Conservation (phyloP, 805 yeast genomes). For the Nakazawaea ishiwadae region DNA sequence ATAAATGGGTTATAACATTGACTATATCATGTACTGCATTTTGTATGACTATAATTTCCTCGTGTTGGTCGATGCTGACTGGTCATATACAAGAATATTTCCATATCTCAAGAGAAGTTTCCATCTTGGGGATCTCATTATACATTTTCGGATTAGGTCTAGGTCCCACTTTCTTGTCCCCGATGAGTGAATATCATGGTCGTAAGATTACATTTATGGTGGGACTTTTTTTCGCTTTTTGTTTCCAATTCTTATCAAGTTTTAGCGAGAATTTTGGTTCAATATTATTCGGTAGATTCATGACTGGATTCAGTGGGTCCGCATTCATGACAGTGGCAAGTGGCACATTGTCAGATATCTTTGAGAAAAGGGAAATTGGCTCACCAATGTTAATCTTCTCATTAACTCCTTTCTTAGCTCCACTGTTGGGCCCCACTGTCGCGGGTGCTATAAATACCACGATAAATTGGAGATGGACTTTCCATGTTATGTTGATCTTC, state of each 20-base stretch:
- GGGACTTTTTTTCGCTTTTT: constrained; percentile 39
- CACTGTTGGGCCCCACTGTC: constrained; percentile 62
- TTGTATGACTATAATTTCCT: constrained; percentile 64
- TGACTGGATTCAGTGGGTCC: constrained; percentile 71
- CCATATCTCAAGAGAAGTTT: constrained; percentile 53
- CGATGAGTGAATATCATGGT: constrained; percentile 55
- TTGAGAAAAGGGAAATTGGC: constrained; percentile 55
- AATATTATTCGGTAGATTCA: constrained; percentile 57
- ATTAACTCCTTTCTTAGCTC: constrained; percentile 64
- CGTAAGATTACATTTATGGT: constrained; percentile 46
- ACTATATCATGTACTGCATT: constrained; percentile 52
- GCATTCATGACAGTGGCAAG: constrained; percentile 75
- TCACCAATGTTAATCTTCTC: constrained; percentile 65
- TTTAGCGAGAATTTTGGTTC: constrained; percentile 58
- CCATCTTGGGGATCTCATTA: constrained; percentile 50
- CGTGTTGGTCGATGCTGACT: constrained; percentile 61
- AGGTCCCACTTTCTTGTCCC: constrained; percentile 60
- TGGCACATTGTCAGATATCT: constrained; percentile 71
- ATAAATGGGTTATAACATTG: constrained; percentile 54
- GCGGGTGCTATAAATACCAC: constrained; percentile 59
- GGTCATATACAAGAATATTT: constrained; percentile 43
- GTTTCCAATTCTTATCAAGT: constrained; percentile 53
- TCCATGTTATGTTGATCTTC: constrained; percentile 57
- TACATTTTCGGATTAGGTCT: constrained; percentile 60
- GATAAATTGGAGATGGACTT: constrained; percentile 65